Percentiles rank a stretch among this genome's conserved stretches.
Conservation (phyloP, 225 moss, liverwort and hornwort species). For the Takakia lepidozioides region DNA sequence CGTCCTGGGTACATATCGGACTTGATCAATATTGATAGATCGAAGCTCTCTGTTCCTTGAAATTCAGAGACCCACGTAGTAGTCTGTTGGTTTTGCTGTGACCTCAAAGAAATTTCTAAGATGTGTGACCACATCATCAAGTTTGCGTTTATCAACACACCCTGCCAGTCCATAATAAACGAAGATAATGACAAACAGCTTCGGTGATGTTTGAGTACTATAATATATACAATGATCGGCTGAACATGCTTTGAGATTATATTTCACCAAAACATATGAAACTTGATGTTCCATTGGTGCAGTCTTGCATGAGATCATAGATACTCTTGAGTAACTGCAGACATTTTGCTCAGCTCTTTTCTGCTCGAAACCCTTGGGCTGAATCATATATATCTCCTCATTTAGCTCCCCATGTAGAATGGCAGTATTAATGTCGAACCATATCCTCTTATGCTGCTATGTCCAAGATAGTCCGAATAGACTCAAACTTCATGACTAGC, state of each 20-base stretch:
- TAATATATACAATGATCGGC: neutral
- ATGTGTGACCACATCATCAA: neutral
- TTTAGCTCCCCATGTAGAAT: too few relatives aligned
- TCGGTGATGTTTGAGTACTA: neutral
- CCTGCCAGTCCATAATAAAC: too few relatives aligned
- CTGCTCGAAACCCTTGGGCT: too few relatives aligned
- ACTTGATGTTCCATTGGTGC: too few relatives aligned
- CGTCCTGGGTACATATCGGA: neutral
- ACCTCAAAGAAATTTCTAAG: neutral
- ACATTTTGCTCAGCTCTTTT: too few relatives aligned
- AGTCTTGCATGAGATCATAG: too few relatives aligned
- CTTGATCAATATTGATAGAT: neutral
- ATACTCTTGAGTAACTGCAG: too few relatives aligned
- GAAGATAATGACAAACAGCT: neutral
- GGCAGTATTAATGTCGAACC: neutral
- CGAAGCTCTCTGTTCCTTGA: neutral
- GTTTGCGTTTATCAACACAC: too few relatives aligned
- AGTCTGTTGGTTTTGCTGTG: neutral
- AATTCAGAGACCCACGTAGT: neutral
- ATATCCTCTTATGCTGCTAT: neutral
- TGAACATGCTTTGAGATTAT: neutral
- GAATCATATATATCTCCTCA: too few relatives aligned
- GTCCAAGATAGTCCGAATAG: neutral
- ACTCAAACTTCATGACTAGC: neutral
- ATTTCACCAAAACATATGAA: neutral